Evolutionary conservation across 768 basidiomycete genomes (phyloP).

Genomic region (Piloderma croceum): DNA sequence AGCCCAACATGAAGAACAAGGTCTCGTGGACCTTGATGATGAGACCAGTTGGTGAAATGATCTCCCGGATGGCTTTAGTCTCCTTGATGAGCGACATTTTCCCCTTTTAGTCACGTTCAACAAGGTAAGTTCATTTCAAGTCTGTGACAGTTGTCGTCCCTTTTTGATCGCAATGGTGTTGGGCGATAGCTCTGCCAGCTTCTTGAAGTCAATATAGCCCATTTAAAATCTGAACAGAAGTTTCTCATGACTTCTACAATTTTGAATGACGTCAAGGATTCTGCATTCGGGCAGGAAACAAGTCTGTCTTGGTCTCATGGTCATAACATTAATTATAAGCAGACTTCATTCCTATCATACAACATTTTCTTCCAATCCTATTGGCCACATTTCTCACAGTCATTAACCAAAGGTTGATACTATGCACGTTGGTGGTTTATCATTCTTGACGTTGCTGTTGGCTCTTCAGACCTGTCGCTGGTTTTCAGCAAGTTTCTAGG

Average conservation of each 20-base stretch:
- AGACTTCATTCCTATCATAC: conserved; percentile 47
- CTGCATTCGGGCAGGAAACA: too few species aligned
- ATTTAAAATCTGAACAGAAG: conserved; percentile 1
- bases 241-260: not conserved
- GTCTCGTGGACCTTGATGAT: conserved; percentile 39
- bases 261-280: too few species aligned
- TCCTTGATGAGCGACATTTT: conserved; percentile 54
- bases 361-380: conserved; percentile 43
- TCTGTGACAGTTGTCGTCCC: too few species aligned
- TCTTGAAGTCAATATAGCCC: not conserved
- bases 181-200: too few species aligned
- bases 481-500: conserved; percentile 67
- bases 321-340: too few species aligned
- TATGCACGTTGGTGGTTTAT: not conserved
- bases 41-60: conserved; percentile 33
- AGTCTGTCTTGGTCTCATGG: too few species aligned
- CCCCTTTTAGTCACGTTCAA: conserved; percentile 68
- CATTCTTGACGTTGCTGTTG: not conserved
- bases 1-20: conserved; percentile 11
- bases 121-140: conserved; percentile 37
- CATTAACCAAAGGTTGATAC: conserved; percentile 46
- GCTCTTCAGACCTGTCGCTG: conserved; percentile 46
- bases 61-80: conserved; percentile 50
- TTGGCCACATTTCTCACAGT: conserved; percentile 55
- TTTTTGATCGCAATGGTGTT: too few species aligned